A percentile compares a stretch with the other conserved stretches of the same genome.
phyloP scores from a whole-genome alignment of 306 rosid genomes.

The Sicyos edulis region DNA sequence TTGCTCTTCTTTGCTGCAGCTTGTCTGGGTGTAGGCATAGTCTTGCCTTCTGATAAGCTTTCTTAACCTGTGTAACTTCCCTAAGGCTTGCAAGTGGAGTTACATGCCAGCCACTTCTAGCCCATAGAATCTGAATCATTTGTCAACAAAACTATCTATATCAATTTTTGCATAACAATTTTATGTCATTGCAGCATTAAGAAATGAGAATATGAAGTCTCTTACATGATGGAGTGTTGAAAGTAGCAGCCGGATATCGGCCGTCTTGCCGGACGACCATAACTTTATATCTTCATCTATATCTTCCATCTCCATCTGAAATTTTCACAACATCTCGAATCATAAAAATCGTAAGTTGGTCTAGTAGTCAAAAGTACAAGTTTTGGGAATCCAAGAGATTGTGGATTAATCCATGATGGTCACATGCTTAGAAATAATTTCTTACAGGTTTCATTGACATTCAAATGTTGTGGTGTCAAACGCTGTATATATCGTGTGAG shows the following conservation, averaged over 20 bases:
- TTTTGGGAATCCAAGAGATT: too few species aligned
- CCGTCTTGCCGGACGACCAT: slow-evolving; percentile 82
- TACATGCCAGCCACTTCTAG: slow-evolving; percentile 69
- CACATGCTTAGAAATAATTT: too few species aligned
- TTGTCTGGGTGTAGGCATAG: slow-evolving; percentile 87
- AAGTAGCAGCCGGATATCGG: slow-evolving; percentile 65
- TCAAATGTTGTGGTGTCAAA: too few species aligned
- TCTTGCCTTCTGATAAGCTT: slow-evolving; percentile 86
- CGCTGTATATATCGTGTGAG: too few species aligned
- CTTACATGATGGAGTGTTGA: slow-evolving; percentile 73
- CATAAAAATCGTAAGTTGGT: neutral
- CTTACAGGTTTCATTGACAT: too few species aligned
- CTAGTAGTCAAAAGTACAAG: too few species aligned
- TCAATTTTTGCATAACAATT: neutral
- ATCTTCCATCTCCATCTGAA: slow-evolving; percentile 44
- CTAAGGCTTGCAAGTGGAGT: slow-evolving; percentile 47
- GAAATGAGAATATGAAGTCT: neutral
- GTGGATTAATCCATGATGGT: too few species aligned
- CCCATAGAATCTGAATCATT: slow-evolving; percentile 55
- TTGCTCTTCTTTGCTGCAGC: slow-evolving; percentile 87
- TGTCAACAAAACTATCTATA: neutral
- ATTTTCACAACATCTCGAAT: slow-evolving; percentile 4
- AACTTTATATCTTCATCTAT: slow-evolving; percentile 63
- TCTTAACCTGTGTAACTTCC: slow-evolving; percentile 65
- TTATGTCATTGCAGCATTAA: slow-evolving; percentile 3